Conservation (phyloP, 2,329 filamentous ascomycete genomes). For the Microthyrium microscopicum region DNA sequence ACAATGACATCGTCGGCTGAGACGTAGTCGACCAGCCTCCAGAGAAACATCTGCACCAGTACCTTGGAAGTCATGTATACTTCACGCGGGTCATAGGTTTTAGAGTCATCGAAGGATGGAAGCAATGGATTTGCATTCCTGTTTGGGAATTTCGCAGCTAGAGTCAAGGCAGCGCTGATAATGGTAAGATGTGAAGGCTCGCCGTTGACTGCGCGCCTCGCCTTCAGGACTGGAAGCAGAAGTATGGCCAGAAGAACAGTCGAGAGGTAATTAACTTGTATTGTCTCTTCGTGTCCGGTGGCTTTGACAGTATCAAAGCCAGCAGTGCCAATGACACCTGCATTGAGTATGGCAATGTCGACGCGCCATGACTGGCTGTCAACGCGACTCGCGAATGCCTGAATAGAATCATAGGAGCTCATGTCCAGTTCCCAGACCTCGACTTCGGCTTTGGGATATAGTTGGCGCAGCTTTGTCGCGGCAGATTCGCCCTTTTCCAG, state of each 20-base stretch:
- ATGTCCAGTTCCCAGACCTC: slow-evolving; percentile 23
- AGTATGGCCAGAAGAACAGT: slow-evolving; percentile 7
- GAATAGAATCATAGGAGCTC: slow-evolving; percentile 18
- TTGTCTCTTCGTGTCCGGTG: slow-evolving; percentile 2
- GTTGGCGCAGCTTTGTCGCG: background rate
- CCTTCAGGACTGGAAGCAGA: slow-evolving; percentile 6
- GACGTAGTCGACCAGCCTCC: slow-evolving; percentile 11
- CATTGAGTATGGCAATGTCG: slow-evolving; percentile 7
- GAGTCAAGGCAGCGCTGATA: background rate
- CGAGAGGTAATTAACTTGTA: slow-evolving; percentile 7
- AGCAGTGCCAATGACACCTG: slow-evolving; percentile 2
- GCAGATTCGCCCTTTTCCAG: slow-evolving; percentile 11
- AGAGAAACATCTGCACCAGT: slow-evolving; percentile 11
- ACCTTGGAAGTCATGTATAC: slow-evolving; percentile 13
- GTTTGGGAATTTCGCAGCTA: slow-evolving; percentile 8
- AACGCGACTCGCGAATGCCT: slow-evolving; percentile 14
- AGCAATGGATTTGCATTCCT: slow-evolving; percentile 8
- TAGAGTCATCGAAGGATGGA: slow-evolving; percentile 11
- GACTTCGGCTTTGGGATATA: background rate
- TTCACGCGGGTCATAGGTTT: slow-evolving; percentile 4
- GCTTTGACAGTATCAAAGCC: background rate
- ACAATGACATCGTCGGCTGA: slow-evolving; percentile 17
- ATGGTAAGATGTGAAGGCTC: background rate
- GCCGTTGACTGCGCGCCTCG: too few relatives aligned
- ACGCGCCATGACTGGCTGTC: slow-evolving; percentile 6